Evolutionary conservation across 371 early-diverging fungal genomes (phyloP), one percentile per base, ranked within the genome.

Genomic region (Synchytrium microbalum): DNA sequence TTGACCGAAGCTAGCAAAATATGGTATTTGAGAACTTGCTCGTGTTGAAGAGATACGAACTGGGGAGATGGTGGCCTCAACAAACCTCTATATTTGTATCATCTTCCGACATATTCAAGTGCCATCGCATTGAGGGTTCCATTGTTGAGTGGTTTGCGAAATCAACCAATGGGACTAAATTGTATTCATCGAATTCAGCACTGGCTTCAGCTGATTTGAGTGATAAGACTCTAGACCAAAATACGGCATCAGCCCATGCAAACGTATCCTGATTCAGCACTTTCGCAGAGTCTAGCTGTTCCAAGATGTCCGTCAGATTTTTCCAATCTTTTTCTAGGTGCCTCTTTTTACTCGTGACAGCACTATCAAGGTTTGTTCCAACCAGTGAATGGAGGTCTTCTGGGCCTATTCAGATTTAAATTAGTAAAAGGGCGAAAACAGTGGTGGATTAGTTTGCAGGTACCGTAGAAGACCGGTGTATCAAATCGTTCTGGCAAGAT

Each of bases 121-220:
- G 59, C 75, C 75, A 74, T 0, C 64, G 56, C 23, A 67, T 46
- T 19, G 65, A 52, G 1, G 68, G 63, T 5, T 64, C 32, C 23
- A 51, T 19, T 56, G 56, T 10, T 0, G 69, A 62, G 64, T 75
- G 75, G 63, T 75, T 75, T 38, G 68, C 67, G 58, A 75, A 70
- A 61, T 75, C 75, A 32, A 75, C 58, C 16, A 75, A 63, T 0
- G 75, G 75, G 14, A 75, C 65, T 53, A 75, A n/a, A 57, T 24
- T 64, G 2, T 56, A 24, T 1, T 46, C 31, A 23, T 32, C 23
- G 56, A 55, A 55, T 51, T 16, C 62, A n/a, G 13, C 54, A 51
- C 29, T 19, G 10, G 25, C 31, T 32, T 26, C 25, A 10, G 66
- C 64, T 14, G 69, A 65, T 24, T 62, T 56, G 51, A 72, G 64